Conservation (phyloP, 2,329 filamentous ascomycete species). For the Penicillium sp. region DNA sequence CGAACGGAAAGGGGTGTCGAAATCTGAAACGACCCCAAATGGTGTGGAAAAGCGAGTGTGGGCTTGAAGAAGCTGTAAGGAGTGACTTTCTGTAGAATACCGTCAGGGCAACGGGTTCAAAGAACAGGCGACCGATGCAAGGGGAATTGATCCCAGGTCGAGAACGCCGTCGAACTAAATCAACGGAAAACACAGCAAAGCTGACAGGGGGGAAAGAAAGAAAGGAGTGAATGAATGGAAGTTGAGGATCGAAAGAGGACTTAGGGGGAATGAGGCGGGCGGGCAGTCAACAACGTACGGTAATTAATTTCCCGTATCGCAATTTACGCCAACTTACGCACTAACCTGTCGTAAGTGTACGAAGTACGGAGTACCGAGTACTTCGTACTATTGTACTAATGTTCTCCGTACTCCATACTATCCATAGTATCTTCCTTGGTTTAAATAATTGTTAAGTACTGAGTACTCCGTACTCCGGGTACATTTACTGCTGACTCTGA, state of each 20-base stretch:
- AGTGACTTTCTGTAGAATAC: constrained; percentile 18
- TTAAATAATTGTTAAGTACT: neutral
- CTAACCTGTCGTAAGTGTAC: no score
- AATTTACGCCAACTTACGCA: no score
- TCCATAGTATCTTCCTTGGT: no score
- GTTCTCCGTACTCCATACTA: no score
- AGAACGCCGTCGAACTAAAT: constrained; percentile 16
- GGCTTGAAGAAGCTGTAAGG: constrained; percentile 22
- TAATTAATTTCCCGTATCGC: neutral
- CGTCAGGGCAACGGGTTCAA: constrained; percentile 19
- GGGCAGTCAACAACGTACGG: constrained; percentile 17
- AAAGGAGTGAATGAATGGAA: constrained; percentile 29
- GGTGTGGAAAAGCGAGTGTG: constrained; percentile 19
- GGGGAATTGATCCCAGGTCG: constrained; percentile 27
- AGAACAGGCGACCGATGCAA: constrained; percentile 26
- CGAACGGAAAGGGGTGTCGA: constrained; percentile 23
- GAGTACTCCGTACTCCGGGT: no score
- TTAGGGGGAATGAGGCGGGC: constrained; percentile 19
- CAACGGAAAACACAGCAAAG: constrained; percentile 15
- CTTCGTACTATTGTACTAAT: no score
- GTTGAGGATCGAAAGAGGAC: constrained; percentile 10
- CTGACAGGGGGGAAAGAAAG: constrained; percentile 20
- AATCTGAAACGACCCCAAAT: constrained; percentile 20
- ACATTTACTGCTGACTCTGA: no score
- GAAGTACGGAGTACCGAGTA: no score